Conservation (phyloP, 179 eudicot species). For the Beta lomatogona region DNA sequence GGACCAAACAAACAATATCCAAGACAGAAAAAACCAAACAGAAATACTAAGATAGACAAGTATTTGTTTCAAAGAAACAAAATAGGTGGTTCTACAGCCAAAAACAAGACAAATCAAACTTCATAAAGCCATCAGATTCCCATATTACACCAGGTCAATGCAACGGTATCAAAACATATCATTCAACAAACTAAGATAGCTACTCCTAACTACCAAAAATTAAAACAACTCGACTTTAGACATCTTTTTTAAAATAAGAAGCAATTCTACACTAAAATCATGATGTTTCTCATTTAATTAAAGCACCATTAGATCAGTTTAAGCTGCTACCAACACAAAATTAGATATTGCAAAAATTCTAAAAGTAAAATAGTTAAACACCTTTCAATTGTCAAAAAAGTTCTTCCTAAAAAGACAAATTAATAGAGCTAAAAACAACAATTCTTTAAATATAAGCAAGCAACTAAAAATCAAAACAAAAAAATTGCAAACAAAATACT, state of each 20-base stretch:
- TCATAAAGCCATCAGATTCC: background rate
- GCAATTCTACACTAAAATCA: background rate
- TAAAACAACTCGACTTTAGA: background rate
- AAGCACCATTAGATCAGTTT: slow-evolving; percentile 7
- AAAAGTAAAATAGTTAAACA: background rate
- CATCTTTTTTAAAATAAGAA: slow-evolving; percentile 1
- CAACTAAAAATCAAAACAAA: background rate
- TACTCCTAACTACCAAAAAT: background rate
- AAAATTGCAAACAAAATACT: background rate
- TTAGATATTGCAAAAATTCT: background rate
- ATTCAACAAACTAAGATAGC: background rate
- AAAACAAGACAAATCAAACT: slow-evolving; percentile 22
- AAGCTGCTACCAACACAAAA: background rate
- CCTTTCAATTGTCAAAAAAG: background rate
- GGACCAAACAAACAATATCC: slow-evolving; percentile 17
- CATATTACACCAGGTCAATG: slow-evolving; percentile 9
- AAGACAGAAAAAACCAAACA: slow-evolving; percentile 3
- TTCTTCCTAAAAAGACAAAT: background rate
- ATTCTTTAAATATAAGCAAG: background rate
- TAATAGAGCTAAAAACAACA: background rate
- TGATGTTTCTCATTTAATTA: background rate
- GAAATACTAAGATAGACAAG: slow-evolving; percentile 15
- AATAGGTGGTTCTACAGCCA: slow-evolving; percentile 12
- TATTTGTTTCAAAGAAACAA: slow-evolving; percentile 20
- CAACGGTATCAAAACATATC: slow-evolving; percentile 10